A percentile compares a stretch with the other conserved stretches of the same genome.
Evolutionary conservation across 73 alveolate species (phyloP).

Genomic region (Vitrella brassicaformis): DNA sequence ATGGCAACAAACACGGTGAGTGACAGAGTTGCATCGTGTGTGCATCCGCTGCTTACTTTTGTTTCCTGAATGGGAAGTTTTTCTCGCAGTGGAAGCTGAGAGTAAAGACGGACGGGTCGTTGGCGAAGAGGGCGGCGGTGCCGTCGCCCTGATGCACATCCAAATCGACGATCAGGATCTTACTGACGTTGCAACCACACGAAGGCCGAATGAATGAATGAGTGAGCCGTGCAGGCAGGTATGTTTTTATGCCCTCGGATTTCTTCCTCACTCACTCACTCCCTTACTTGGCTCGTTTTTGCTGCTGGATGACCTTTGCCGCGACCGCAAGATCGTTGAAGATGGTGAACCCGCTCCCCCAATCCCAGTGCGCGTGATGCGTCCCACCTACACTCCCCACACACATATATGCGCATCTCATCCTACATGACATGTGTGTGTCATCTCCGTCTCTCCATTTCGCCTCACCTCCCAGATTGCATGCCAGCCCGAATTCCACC

Average conservation of each 20-base stretch:
- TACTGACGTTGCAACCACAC: background rate
- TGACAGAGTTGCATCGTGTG: background rate
- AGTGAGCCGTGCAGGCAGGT: too few relatives aligned
- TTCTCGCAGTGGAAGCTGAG: constrained; percentile 8
- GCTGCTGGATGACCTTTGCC: constrained; percentile 16
- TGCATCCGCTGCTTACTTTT: background rate
- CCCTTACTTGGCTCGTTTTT: background rate
- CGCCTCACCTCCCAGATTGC: background rate
- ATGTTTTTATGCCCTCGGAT: too few relatives aligned
- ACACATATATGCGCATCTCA: too few relatives aligned
- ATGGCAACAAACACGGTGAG: background rate
- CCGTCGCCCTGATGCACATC: constrained; percentile 40
- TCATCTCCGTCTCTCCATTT: too few relatives aligned
- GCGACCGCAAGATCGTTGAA: constrained; percentile 35
- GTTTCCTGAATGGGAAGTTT: background rate
- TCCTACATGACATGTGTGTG: too few relatives aligned
- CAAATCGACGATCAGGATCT: constrained; percentile 8
- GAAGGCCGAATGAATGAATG: background rate
- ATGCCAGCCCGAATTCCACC: background rate
- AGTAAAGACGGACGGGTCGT: constrained; percentile 13
- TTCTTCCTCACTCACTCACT: background rate
- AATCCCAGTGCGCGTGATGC: constrained; percentile 17
- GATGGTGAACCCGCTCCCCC: constrained; percentile 24
- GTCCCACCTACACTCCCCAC: constrained; percentile 18
- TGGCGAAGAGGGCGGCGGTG: constrained; percentile 14